phyloP scores from a whole-genome alignment of 768 basidiomycete genomes.

The Psilocybe subaeruginosa region DNA sequence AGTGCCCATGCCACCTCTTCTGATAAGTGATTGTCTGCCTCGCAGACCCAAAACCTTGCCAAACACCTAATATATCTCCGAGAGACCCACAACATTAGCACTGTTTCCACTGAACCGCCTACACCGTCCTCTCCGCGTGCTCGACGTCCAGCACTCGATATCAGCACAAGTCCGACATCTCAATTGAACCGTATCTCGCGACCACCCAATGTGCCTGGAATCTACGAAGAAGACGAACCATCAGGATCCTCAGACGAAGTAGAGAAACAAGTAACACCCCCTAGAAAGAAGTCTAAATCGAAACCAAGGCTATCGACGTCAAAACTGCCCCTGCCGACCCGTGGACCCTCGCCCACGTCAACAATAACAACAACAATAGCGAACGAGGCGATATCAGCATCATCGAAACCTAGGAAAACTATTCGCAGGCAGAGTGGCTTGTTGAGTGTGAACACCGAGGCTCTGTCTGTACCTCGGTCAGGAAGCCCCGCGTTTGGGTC shows the following conservation, averaged over 20 bases:
- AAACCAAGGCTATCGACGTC: slow-evolving; percentile 54
- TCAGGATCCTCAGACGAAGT: slow-evolving; percentile 45
- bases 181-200: slow-evolving; percentile 62
- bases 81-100: slow-evolving; percentile 55
- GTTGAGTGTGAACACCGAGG: slow-evolving; percentile 45
- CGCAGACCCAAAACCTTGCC: slow-evolving; percentile 59
- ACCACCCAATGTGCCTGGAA: slow-evolving; percentile 67
- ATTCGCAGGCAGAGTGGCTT: slow-evolving; percentile 57
- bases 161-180: slow-evolving; percentile 38
- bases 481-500: slow-evolving; percentile 74
- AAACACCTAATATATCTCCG: slow-evolving; percentile 70
- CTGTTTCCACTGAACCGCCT: slow-evolving; percentile 34
- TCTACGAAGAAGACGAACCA: slow-evolving; percentile 69
- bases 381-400: slow-evolving; percentile 21
- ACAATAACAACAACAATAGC: slow-evolving; percentile 13
- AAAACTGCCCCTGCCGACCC: slow-evolving; percentile 50
- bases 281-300: slow-evolving; percentile 44
- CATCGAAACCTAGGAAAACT: slow-evolving; percentile 40
- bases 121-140: slow-evolving; percentile 53
- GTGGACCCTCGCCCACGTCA: slow-evolving; percentile 41
- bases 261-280: slow-evolving; percentile 39
- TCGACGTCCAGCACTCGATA: slow-evolving; percentile 42
- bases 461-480: slow-evolving; percentile 51
- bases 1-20: slow-evolving; percentile 3
- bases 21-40: slow-evolving; percentile 11